Conservation (phyloP, 1,139 yeast species). For the Magnusiomyces suaveolens region DNA sequence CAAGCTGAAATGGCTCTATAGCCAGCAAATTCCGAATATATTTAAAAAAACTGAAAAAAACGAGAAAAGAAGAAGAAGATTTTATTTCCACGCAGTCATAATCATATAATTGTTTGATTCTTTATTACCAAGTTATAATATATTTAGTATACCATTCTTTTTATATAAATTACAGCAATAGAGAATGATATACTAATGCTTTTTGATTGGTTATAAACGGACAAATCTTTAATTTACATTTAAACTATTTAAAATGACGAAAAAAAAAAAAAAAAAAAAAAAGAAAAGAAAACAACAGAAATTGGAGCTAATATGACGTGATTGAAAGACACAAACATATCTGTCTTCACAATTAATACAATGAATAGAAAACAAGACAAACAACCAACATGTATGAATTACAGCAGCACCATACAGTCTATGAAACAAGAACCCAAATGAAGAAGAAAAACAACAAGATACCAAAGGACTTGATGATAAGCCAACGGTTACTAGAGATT, state of each 20-base stretch:
- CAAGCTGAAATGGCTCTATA: slow-evolving; percentile 93
- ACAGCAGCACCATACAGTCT: neutral
- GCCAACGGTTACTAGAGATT: slow-evolving; percentile 85
- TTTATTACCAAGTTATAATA: too few relatives aligned
- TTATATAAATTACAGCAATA: too few relatives aligned
- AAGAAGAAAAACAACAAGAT: slow-evolving; percentile 45
- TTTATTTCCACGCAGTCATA: too few relatives aligned
- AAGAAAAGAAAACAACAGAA: neutral
- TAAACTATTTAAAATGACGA: too few relatives aligned
- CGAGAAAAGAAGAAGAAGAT: neutral
- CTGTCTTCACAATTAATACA: neutral
- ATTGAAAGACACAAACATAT: neutral
- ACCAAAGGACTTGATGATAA: slow-evolving; percentile 82
- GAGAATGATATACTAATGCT: too few relatives aligned
- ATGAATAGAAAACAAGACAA: neutral
- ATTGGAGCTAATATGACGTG: neutral
- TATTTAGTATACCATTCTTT: too few relatives aligned
- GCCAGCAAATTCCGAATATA: slow-evolving; percentile 10
- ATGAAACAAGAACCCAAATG: slow-evolving; percentile 27
- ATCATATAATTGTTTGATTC: too few relatives aligned
- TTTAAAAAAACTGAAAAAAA: neutral
- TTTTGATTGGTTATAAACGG: too few relatives aligned
- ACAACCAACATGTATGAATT: neutral
- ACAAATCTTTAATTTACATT: too few relatives aligned
- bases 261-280: neutral